These are phyloP conservation scores for Byssothecium circinans DNA, from an alignment of 2,329 filamentous ascomycete genomes.

Conservation along the genomic window DNA sequence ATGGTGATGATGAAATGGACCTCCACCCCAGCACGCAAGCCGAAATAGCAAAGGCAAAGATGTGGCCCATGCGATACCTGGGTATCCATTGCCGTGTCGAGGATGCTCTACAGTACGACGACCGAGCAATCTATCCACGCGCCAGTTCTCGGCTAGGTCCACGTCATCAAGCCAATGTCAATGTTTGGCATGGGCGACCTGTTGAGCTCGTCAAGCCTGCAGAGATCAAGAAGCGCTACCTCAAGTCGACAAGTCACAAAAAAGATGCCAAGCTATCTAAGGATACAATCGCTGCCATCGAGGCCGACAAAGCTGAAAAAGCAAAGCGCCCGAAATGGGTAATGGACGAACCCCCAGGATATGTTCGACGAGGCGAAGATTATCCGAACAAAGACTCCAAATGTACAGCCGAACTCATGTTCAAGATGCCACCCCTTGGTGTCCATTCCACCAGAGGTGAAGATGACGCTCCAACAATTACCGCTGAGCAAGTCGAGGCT, in stretches of 20 bases:
- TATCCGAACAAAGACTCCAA: slow-evolving; percentile 69
- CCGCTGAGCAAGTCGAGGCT: slow-evolving; percentile 66
- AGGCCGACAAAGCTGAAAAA: slow-evolving; percentile 76
- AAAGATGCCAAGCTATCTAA: slow-evolving; percentile 78
- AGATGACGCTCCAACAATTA: slow-evolving; percentile 46
- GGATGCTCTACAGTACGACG: slow-evolving; percentile 94
- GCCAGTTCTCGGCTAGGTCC: slow-evolving; percentile 91
- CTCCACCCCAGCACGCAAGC: slow-evolving; percentile 72
- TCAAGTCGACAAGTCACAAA: slow-evolving; percentile 64
- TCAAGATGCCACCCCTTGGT: slow-evolving; percentile 67
- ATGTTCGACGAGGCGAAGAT: slow-evolving; percentile 82
- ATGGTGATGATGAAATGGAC: slow-evolving; percentile 56
- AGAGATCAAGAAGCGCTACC: slow-evolving; percentile 78
- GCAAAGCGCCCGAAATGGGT: slow-evolving; percentile 91
- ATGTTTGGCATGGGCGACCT: slow-evolving; percentile 80
- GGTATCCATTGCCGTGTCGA: slow-evolving; percentile 95
- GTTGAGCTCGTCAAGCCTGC: slow-evolving; percentile 88
- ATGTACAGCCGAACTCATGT: slow-evolving; percentile 74
- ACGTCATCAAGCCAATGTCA: slow-evolving; percentile 84
- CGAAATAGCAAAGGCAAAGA: slow-evolving; percentile 86
- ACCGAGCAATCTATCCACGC: slow-evolving; percentile 88
- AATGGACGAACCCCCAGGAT: slow-evolving; percentile 86
- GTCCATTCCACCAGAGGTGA: slow-evolving; percentile 52
- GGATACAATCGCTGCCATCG: slow-evolving; percentile 75
- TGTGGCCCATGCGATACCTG: slow-evolving; percentile 95